Base-by-base conservation (phyloP, 176 grass and related monocot genomes). In the Bolboschoenus planiculmis region DNA sequence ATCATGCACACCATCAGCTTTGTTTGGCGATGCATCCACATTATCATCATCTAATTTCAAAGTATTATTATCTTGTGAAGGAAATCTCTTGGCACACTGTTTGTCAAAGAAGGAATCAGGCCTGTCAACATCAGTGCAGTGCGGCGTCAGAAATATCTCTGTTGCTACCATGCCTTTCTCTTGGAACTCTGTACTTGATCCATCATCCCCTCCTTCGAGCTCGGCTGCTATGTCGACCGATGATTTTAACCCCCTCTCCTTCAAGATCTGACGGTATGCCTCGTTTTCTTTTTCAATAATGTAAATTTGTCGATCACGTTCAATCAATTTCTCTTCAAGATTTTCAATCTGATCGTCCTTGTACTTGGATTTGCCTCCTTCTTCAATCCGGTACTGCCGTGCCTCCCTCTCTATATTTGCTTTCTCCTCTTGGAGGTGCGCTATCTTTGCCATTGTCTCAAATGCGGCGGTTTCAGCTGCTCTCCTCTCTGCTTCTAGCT, bases 301-400 rank as follows among this genome's bases (percentile, higher is more conserved):
- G 29, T 62, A 63, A 63, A 63, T 66, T 21, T 82, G 57, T 47
- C 80, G 35, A 34, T 82, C 80, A 30, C 37, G 54, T 5, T 63
- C 60, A 1, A 66, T 42, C 56, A 82, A 20, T 63, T 63, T 82
- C 16, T 82, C 57, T 63, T 82, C 58, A 18, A 82, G 80, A 9
- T 46, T 82, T 13, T 82, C 80, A 4, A 82, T 82, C 40, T 82
- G 57, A 47, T 82, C 80, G 10, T 82, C 80, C 56, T 82, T 63
- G 59, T 82, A 63, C 60, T 20, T 82, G 36, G 80, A 60, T 47
- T 66, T 82, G 5, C 80, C 40, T 26, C 40, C 80, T 47, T 42
- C 58, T 31, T 63, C 80, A 5, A 63, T 47, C 33, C 58, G 58
- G 23, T 82, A 82, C 37, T 65, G 80, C 4, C 80, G 23, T 20